Percentiles rank a stretch among this genome's conserved stretches.
These are phyloP conservation scores for Colletotrichum endophyticum DNA, from an alignment of 2,329 filamentous ascomycete genomes.

Conservation along the genomic window DNA sequence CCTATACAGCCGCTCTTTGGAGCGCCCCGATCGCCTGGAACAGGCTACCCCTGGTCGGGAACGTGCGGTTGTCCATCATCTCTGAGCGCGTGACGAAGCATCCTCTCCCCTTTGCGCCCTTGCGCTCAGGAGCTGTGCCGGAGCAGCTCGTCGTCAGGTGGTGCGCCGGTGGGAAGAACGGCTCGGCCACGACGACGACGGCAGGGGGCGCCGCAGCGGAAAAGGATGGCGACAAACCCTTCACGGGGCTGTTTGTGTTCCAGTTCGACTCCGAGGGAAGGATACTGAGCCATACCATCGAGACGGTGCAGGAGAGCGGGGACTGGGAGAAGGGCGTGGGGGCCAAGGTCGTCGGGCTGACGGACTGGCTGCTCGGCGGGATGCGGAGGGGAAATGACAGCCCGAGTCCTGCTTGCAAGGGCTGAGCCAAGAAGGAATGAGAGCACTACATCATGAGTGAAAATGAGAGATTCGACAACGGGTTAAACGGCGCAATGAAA, in stretches of 20 bases:
- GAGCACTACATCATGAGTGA: background rate
- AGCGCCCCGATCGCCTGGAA: constrained; percentile 97
- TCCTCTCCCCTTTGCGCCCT: constrained; percentile 51
- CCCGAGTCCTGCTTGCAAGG: constrained; percentile 25
- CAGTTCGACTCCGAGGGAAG: constrained; percentile 90
- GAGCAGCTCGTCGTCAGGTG: constrained; percentile 93
- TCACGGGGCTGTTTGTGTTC: constrained; percentile 92
- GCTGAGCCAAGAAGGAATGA: background rate
- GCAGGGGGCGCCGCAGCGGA: constrained; percentile 42
- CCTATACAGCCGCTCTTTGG: constrained; percentile 90
- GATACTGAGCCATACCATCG: constrained; percentile 88
- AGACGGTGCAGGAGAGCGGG: constrained; percentile 84
- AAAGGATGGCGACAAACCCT: constrained; percentile 71
- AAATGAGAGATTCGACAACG: background rate
- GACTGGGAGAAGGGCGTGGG: constrained; percentile 83
- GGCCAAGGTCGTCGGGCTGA: constrained; percentile 85
- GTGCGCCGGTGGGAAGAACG: constrained; percentile 65
- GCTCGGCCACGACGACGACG: constrained; percentile 36
- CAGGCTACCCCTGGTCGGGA: constrained; percentile 86
- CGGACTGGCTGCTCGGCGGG: constrained; percentile 91
- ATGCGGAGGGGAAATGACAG: constrained; percentile 49
- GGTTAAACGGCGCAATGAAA: background rate
- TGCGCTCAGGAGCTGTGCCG: constrained; percentile 58
- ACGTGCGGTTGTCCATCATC: constrained; percentile 85
- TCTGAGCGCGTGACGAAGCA: constrained; percentile 85